Evolutionary conservation across 352 stramenopile genomes (phyloP).

Genomic region (Phytopythium delawarense): DNA sequence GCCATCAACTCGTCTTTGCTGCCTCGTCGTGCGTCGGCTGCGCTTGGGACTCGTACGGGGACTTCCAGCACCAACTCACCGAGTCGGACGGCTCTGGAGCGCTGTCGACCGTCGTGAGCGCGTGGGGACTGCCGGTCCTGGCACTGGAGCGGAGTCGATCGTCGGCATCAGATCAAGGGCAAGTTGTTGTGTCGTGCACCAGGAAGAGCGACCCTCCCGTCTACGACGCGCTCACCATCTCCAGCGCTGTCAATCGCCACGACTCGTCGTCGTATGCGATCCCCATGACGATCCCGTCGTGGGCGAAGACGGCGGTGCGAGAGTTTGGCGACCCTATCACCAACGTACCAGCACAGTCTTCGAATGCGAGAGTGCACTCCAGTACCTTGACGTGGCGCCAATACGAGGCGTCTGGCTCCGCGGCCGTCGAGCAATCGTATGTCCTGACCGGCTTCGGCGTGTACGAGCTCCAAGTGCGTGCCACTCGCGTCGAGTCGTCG

Average conservation of each 20-base stretch:
- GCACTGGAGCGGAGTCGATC: constrained; percentile 2
- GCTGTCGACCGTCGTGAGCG: background rate
- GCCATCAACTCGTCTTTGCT: background rate
- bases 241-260: background rate
- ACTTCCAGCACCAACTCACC: constrained; percentile 1
- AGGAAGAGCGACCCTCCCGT: constrained; percentile 2
- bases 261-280: background rate
- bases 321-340: constrained; percentile 3
- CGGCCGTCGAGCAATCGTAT: background rate
- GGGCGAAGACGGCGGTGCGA: constrained; percentile 1
- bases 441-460: background rate
- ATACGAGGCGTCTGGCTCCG: background rate
- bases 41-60: constrained; percentile 6
- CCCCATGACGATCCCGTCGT: constrained; percentile 2
- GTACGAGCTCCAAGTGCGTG: constrained; percentile 3
- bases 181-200: background rate
- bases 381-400: background rate
- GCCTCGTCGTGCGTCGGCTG: background rate
- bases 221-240: background rate
- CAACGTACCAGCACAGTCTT: background rate
- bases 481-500: background rate
- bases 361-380: background rate
- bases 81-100: background rate
- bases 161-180: background rate
- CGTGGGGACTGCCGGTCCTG: background rate